Conservation (phyloP, 2,329 filamentous ascomycete species). For the Fusarium stilboides region DNA sequence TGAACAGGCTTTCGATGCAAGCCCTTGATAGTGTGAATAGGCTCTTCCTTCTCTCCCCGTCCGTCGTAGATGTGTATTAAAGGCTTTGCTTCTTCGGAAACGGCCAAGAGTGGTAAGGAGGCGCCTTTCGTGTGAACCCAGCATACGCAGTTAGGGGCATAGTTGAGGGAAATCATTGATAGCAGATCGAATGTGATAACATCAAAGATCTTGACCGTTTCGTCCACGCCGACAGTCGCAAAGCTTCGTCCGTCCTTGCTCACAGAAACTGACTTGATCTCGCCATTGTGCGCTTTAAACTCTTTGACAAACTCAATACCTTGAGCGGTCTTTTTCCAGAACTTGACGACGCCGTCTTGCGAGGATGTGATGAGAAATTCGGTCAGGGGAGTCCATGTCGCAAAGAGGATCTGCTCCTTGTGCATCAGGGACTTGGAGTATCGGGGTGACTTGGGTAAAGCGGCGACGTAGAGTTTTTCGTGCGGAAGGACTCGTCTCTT, state of each 20-base stretch:
- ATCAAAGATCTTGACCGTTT: conserved; percentile 85
- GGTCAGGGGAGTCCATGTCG: conserved; percentile 89
- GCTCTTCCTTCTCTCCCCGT: conserved; percentile 81
- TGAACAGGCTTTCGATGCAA: conserved; percentile 88
- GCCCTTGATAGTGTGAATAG: conserved; percentile 82
- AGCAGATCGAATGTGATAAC: conserved; percentile 90
- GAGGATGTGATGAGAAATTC: conserved; percentile 97
- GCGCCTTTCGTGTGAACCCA: conserved; percentile 93
- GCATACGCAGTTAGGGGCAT: conserved; percentile 83
- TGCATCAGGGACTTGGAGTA: conserved; percentile 99
- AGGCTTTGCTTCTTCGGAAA: conserved; percentile 81
- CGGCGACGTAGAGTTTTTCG: conserved; percentile 94
- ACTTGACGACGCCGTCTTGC: conserved; percentile 96
- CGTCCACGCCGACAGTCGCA: conserved; percentile 86
- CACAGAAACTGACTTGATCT: conserved; percentile 86
- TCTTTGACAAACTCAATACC: conserved; percentile 99
- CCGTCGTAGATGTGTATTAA: conserved; percentile 90
- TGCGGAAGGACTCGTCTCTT: conserved; percentile 92
- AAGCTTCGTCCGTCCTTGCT: conserved; percentile 94
- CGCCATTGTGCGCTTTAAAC: conserved; percentile 90
- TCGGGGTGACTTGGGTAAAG: conserved; percentile 82
- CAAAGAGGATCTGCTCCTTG: conserved; percentile 91
- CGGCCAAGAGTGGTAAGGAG: conserved; percentile 87
- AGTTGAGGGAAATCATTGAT: conserved; percentile 84
- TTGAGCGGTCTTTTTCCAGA: conserved; percentile 96